Base-by-base conservation (phyloP, 371 early-diverging fungal genomes). In the Mortierella sp. region DNA sequence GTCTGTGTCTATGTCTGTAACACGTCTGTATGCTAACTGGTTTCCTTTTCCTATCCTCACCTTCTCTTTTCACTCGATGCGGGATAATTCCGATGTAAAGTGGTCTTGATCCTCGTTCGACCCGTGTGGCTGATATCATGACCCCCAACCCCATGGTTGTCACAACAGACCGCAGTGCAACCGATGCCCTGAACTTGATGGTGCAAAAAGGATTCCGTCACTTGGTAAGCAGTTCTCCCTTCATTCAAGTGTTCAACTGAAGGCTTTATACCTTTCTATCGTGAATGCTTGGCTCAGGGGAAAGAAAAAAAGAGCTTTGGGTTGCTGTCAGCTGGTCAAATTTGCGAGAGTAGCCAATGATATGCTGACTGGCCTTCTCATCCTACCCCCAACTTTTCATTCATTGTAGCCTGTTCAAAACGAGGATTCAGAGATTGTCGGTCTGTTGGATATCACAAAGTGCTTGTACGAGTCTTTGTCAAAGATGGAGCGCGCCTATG, bases 131-230 rank as follows among this genome's bases (percentile, higher is more conserved):
- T 34, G 91, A 94, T 43, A 96, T 98, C 66, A 97, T 97, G 94
- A 99, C 99, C 48, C 90, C 90, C 66, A 90, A 95, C 66, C 98
- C 98, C 39, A 92, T 97, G 85, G 95, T 94, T 76, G 95, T 95
- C 53, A 93, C 93, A 43, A 88, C 91, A 44, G 94, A 95, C 86
- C 92, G 94, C 45, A 90, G 92, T 24, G 96, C 94, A n/a, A 96
- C 95, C 4, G 98, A 97, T 75, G 99, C 99, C 19, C 86, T 99
- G 45, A 94, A 95, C 80, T 90, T 96, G 70, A 98, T 99, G 99
- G 97, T 97, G 14, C 89, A 90, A 19, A 91, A 95, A 55, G 94
- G 96, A 37, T 99, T 98, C 89, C 92, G 99, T 58, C 99, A 99
- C 85, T 88, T 99, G 88, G 92, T 91, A 89, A 79, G 72, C 73